These are phyloP conservation scores for Aspergillus unguis DNA, from an alignment of 2,329 filamentous ascomycete genomes.

Conservation along the genomic window DNA sequence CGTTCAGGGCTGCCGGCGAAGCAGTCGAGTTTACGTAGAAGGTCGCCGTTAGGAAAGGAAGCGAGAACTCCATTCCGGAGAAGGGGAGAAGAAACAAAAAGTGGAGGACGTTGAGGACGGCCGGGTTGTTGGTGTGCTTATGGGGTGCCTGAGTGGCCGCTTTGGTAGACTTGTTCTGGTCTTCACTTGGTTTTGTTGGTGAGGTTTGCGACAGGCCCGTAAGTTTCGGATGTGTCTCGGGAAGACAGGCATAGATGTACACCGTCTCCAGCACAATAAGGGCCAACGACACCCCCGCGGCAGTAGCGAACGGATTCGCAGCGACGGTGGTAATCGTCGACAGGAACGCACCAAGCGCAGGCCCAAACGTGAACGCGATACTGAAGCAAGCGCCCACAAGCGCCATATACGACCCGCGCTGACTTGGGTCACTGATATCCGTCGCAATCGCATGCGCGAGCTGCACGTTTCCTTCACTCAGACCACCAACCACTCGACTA, in stretches of 20 bases:
- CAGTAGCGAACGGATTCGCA: constrained; percentile 89
- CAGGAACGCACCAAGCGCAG: constrained; percentile 83
- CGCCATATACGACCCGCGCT: constrained; percentile 88
- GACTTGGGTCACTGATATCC: constrained; percentile 83
- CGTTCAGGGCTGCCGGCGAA: constrained; percentile 67
- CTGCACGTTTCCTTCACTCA: constrained; percentile 97
- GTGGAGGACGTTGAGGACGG: constrained; percentile 78
- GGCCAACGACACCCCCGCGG: constrained; percentile 80
- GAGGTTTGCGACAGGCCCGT: constrained; percentile 37
- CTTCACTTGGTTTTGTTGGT: constrained; percentile 1
- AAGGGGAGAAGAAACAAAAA: constrained; percentile 94
- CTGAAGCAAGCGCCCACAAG: constrained; percentile 95
- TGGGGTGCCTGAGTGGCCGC: constrained; percentile 20
- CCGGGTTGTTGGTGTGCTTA: constrained; percentile 74
- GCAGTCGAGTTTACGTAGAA: constrained; percentile 69
- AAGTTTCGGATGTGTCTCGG: constrained; percentile 72
- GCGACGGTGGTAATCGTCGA: constrained; percentile 73
- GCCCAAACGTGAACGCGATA: constrained; percentile 94
- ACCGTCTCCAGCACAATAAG: constrained; percentile 82
- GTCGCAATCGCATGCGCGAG: constrained; percentile 94
- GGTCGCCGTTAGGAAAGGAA: constrained; percentile 96
- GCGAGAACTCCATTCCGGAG: constrained; percentile 94
- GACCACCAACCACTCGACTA: constrained; percentile 84
- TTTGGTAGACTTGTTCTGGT: background rate
- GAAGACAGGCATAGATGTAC: constrained; percentile 79